A percentile compares a stretch with the other conserved stretches of the same genome.
phyloP scores from a whole-genome alignment of 805 yeast genomes.

The Deakozyma indianensis region DNA sequence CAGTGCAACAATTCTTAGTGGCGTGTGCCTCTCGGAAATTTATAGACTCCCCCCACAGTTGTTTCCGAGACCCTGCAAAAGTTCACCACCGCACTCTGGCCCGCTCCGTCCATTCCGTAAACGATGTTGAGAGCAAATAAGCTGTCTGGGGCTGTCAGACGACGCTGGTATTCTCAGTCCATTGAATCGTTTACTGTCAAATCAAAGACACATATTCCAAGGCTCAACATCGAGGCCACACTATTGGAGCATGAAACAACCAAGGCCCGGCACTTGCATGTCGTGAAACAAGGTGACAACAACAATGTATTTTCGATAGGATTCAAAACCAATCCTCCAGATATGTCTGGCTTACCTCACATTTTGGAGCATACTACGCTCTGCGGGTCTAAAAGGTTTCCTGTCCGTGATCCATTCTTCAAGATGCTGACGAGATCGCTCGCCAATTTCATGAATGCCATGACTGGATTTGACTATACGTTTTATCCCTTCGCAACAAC shows the following conservation, averaged over 20 bases:
- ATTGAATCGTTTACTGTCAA: constrained; percentile 46
- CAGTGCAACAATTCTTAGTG: no score
- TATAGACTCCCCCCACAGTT: no score
- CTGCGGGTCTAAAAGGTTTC: constrained; percentile 84
- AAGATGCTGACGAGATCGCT: constrained; percentile 92
- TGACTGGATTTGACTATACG: constrained; percentile 96
- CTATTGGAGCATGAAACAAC: constrained; percentile 52
- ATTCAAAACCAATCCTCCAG: constrained; percentile 90
- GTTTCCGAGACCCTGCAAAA: no score
- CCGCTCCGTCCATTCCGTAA: no score
- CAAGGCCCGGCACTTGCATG: constrained; percentile 72
- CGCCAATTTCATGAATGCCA: constrained; percentile 95
- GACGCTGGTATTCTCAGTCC: no score
- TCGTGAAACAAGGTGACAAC: constrained; percentile 56
- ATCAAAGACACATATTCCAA: constrained; percentile 60
- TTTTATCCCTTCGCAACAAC: constrained; percentile 95
- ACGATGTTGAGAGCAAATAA: no score
- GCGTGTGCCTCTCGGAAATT: no score
- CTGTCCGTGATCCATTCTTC: constrained; percentile 95
- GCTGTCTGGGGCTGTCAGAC: no score
- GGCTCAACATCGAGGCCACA: constrained; percentile 67
- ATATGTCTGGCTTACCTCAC: constrained; percentile 92
- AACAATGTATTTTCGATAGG: constrained; percentile 83
- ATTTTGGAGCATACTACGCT: constrained; percentile 90
- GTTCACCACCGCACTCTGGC: no score